Evolutionary conservation across 306 rosid genomes (phyloP), one percentile per base, ranked within the genome.

Genomic region (Hippophae tibetana): DNA sequence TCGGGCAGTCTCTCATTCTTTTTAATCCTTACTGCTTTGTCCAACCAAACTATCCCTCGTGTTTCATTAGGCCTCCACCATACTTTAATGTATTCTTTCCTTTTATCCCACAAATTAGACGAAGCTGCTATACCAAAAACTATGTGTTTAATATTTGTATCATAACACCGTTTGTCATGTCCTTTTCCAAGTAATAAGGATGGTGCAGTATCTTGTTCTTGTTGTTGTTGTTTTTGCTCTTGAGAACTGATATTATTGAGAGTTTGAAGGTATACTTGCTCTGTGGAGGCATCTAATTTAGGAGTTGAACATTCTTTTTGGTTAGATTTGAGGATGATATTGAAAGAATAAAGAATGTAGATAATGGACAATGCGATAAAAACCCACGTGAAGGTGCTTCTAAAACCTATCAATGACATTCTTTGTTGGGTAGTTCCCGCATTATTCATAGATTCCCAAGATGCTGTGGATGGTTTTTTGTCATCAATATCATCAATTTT

Each of bases 91-190:
- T 85, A 85, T 44, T 92, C 95, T 65, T 87, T 87, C 67, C 96
- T 74, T 14, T 60, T 60, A 9, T 70, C 66, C 95, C 97, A 86
- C 56, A 92, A 41, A 50, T 58, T 80, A 2, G 99, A 80, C 9
- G 96, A 92, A 9, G 82, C 95, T 0, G 99, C 99, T 13, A 92
- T 92, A 9, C 90, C 94, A 55, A 92, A 92, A 54, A 86, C 88
- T 7, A 88, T 61, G 79, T 88, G 95, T 46, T 86, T 84, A 5
- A 88, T 64, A 45, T 72, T 64, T 0, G 95, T 31, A 31, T 31
- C 38, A 31, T 31, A 4, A 31, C 5, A 31, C 3, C 38, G 2
- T 31, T 31, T 31, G 38, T 31, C 1, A 18, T 18, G 38, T 31
- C 38, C 38, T 0, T 31, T 31, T 31, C 38, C 38, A 31, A 31